A percentile compares a stretch with the other conserved stretches of the same genome.
These are phyloP conservation scores for Thraustochytrium sp. DNA, from an alignment of 352 stramenopile species.

Conservation along the genomic window DNA sequence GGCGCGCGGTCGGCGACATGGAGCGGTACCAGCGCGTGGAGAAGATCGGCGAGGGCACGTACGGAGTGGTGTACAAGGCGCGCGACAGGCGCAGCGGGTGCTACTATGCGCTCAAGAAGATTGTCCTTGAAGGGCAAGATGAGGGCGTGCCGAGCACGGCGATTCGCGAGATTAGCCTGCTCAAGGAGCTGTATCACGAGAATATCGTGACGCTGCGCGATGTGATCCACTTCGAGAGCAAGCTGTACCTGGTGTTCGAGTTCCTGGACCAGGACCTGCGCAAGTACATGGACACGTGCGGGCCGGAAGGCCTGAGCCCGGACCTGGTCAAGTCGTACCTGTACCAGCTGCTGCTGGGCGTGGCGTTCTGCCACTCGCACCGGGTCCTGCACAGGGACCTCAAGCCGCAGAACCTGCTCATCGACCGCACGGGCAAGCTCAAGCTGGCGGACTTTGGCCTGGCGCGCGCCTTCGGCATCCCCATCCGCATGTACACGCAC, in stretches of 20 bases:
- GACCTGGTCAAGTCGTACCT: slow-evolving; percentile 78
- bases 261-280: slow-evolving; percentile 77
- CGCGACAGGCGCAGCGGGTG: slow-evolving; percentile 78
- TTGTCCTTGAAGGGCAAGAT: slow-evolving; percentile 92
- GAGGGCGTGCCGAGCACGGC: slow-evolving; percentile 96
- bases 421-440: slow-evolving; percentile 90
- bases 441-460: slow-evolving; percentile 99
- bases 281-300: slow-evolving; percentile 64
- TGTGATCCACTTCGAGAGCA: slow-evolving; percentile 86
- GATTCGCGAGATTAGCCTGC: slow-evolving; percentile 96
- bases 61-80: slow-evolving; percentile 94
- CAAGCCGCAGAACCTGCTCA: slow-evolving; percentile 96
- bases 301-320: slow-evolving; percentile 76
- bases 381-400: slow-evolving; percentile 70
- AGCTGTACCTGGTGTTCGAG: slow-evolving; percentile 98
- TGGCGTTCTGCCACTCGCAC: slow-evolving; percentile 91
- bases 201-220: slow-evolving; percentile 94
- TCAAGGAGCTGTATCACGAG: slow-evolving; percentile 92
- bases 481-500: slow-evolving; percentile 54
- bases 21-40: slow-evolving; percentile 70
- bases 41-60: slow-evolving; percentile 89
- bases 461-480: slow-evolving; percentile 97
- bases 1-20: not conserved
- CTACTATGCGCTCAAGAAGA: slow-evolving; percentile 82
- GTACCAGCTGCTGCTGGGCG: slow-evolving; percentile 95